A percentile compares a stretch with the other conserved stretches of the same genome.
Conservation (phyloP, 2,329 filamentous ascomycete species). For the Cyclaneusma minus region DNA sequence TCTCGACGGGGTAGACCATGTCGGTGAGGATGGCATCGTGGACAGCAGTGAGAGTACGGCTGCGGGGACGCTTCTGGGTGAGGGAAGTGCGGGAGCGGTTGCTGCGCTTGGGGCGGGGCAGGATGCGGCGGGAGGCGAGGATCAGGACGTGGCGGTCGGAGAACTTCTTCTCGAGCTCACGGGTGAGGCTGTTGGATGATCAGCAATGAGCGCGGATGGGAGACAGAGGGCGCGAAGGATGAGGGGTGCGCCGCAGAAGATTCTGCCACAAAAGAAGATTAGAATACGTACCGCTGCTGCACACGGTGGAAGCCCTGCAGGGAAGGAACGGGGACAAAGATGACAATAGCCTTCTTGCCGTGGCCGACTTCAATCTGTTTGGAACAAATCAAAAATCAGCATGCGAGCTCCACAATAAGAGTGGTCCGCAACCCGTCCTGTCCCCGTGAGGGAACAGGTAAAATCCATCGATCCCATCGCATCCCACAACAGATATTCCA, state of each 20-base stretch:
- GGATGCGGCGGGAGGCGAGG: constrained; percentile 96
- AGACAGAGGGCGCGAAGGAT: constrained; percentile 3
- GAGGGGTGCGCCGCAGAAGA: constrained; percentile 1
- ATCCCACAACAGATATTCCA: background rate
- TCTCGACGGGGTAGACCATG: constrained; percentile 99
- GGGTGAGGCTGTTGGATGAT: constrained; percentile 59
- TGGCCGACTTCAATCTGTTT: constrained; percentile 98
- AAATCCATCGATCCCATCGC: background rate
- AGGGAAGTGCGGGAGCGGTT: constrained; percentile 90
- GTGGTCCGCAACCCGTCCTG: constrained; percentile 66
- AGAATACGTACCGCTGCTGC: constrained; percentile 85
- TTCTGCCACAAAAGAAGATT: too few relatives aligned
- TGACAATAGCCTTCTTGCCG: constrained; percentile 99
- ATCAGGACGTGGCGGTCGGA: constrained; percentile 99
- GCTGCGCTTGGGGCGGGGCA: constrained; percentile 96
- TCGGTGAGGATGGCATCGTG: constrained; percentile 97
- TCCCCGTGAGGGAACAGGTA: constrained; percentile 32
- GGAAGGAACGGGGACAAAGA: constrained; percentile 99
- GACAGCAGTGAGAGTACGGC: constrained; percentile 93
- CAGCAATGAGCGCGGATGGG: constrained; percentile 4
- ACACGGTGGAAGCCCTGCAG: constrained; percentile 98
- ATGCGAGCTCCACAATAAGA: constrained; percentile 60
- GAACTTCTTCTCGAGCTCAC: constrained; percentile 99
- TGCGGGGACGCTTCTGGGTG: constrained; percentile 97
- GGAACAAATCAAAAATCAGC: constrained; percentile 51